Conservation (phyloP, 2,329 filamentous ascomycete species). For the Colletotrichum ledebouriae region DNA sequence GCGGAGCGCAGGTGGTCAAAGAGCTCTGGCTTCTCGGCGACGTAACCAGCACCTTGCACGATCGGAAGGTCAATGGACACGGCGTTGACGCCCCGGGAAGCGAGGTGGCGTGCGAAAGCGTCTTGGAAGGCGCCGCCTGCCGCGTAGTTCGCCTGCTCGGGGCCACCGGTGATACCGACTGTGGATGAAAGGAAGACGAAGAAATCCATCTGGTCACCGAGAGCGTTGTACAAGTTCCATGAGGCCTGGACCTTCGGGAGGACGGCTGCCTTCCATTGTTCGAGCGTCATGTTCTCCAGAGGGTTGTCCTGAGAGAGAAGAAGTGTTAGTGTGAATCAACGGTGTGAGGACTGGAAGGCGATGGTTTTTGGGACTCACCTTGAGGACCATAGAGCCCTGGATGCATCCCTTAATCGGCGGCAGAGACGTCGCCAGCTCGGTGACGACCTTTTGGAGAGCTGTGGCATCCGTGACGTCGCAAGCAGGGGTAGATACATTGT, state of each 20-base stretch:
- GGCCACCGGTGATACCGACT: conserved; percentile 47
- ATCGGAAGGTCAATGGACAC: conserved; percentile 66
- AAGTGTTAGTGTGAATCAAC: neutral
- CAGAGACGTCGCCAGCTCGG: conserved; percentile 11
- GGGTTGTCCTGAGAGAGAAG: conserved; percentile 35
- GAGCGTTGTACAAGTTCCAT: conserved; percentile 49
- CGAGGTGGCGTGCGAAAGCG: conserved; percentile 56
- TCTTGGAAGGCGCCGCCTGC: conserved; percentile 60
- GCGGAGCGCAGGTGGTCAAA: conserved; percentile 42
- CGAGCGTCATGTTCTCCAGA: conserved; percentile 40
- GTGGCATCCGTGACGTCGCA: conserved; percentile 43
- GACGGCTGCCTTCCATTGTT: conserved; percentile 41
- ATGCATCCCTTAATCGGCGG: conserved; percentile 40
- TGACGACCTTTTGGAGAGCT: conserved; percentile 14
- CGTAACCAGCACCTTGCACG: conserved; percentile 64
- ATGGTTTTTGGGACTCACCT: conserved; percentile 26
- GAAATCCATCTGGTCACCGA: conserved; percentile 50
- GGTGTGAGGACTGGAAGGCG: too few relatives aligned
- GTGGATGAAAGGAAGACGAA: conserved; percentile 53
- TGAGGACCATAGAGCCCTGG: conserved; percentile 45
- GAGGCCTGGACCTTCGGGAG: conserved; percentile 53
- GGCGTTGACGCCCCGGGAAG: conserved; percentile 55
- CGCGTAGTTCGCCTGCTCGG: conserved; percentile 59
- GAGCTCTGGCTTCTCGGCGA: conserved; percentile 59
- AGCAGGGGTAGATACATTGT: conserved; percentile 32